These are phyloP conservation scores for Dichotomopilus funicola DNA, from an alignment of 2,329 filamentous ascomycete species.

Conservation along the genomic window DNA sequence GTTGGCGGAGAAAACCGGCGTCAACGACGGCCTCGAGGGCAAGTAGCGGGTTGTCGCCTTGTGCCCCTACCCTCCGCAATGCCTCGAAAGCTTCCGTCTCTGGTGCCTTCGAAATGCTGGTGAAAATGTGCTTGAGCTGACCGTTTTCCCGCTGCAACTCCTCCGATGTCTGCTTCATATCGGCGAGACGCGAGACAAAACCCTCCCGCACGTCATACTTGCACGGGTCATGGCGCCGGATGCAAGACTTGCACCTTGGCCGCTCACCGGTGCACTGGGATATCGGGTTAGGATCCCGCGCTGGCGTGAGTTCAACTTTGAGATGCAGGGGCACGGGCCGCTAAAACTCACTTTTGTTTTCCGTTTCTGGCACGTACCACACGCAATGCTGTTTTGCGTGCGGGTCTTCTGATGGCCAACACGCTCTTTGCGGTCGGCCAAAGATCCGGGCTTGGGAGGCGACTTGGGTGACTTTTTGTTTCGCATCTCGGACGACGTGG, in stretches of 20 bases:
- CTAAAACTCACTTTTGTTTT: neutral
- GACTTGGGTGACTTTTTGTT: too few relatives aligned
- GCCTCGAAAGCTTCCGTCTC: conserved; percentile 21
- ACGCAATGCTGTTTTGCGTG: neutral
- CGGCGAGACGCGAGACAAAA: conserved; percentile 12
- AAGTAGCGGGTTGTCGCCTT: neutral
- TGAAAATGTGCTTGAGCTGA: conserved; percentile 18
- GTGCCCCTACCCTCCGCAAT: conserved; percentile 16
- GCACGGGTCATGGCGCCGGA: conserved; percentile 10
- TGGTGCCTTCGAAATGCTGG: conserved; percentile 15
- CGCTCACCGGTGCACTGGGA: conserved; percentile 14
- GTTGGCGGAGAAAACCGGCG: neutral
- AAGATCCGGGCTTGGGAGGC: too few relatives aligned
- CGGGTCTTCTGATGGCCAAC: too few relatives aligned
- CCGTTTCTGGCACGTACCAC: neutral
- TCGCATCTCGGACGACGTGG: too few relatives aligned
- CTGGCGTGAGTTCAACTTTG: too few relatives aligned
- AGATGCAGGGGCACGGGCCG: too few relatives aligned
- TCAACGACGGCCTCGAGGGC: neutral
- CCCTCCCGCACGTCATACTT: conserved; percentile 15
- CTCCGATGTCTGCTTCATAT: conserved; percentile 13
- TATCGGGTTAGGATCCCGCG: neutral
- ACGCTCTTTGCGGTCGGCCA: too few relatives aligned
- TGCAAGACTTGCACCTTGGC: conserved; percentile 13
- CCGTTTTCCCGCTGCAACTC: conserved; percentile 13